Evolutionary conservation across 257 asterid species (phyloP), one percentile per base, ranked within the genome.

Genomic region (Petunia axillaris): DNA sequence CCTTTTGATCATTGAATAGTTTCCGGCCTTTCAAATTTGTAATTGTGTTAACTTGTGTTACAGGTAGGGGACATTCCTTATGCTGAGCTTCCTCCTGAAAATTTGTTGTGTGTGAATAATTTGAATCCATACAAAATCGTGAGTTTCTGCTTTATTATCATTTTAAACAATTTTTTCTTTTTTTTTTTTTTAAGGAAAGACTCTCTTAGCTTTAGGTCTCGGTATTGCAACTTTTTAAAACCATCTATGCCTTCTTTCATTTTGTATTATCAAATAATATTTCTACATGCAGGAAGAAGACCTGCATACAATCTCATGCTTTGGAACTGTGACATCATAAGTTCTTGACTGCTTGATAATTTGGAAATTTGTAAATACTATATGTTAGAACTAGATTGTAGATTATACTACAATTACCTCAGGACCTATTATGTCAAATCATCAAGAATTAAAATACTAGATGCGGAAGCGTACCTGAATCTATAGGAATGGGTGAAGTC

Each of bases 31-130:
- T 46, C 39, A 40, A 64, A 13, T 25, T 57, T 54, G 25, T 25
- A 9, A 37, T 65, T 16, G n/a, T 38, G 40, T 52, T 83, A 60
- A 77, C 79, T 14, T 75, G 67, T 81, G 60, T 76, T 81, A 77
- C 88, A 94, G 98, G 89, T 94, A 64, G 98, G 96, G 59, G 98
- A 93, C 86, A 91, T 93, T 89, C 98, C 98, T 74, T 93, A 90
- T 64, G 98, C 98, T 79, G 98, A 93, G 90, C 73, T 89, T 84
- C 98, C 98, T 79, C 98, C 98, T 55, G 97, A 94, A 41, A 91
- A 90, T 82, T 98, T 94, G 79, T 85, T 94, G 80, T 94, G 93
- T 86, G 98, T 94, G 59, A 93, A 97, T 84, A 94, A 94, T 83
- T 87, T 94, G 80, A 94, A 94, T 82, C 98, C 98, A 53, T 40